Evolutionary conservation across 2,329 filamentous ascomycete genomes (phyloP).

Genomic region (Coniochaeta sp.): DNA sequence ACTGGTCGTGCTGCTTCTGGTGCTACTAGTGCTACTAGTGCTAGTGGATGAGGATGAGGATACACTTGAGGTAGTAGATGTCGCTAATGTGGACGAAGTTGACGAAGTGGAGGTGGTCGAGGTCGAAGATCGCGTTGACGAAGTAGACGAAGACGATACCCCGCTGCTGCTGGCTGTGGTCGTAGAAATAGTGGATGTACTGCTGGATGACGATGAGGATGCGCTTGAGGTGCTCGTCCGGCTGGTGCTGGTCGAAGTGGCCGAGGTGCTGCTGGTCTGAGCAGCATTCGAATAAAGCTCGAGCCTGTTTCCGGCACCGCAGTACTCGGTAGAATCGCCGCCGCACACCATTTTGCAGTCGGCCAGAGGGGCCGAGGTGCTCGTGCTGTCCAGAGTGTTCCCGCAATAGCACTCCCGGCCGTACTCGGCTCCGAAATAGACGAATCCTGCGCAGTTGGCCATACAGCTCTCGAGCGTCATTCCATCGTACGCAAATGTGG

Average conservation of each 20-base stretch:
- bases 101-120: background rate
- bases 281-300: constrained; percentile 18
- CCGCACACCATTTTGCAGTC: constrained; percentile 29
- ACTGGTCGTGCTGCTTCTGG: background rate
- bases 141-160: background rate
- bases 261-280: constrained; percentile 25
- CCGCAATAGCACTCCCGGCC: constrained; percentile 46
- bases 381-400: constrained; percentile 27
- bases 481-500: constrained; percentile 32
- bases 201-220: background rate
- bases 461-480: constrained; percentile 44
- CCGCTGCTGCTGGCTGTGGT: no score
- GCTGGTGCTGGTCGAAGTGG: constrained; percentile 13
- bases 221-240: constrained; percentile 7
- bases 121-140: background rate
- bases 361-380: constrained; percentile 19
- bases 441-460: constrained; percentile 35
- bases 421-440: constrained; percentile 44
- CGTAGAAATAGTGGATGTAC: background rate
- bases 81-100: background rate
- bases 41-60: background rate
- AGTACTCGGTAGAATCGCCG: constrained; percentile 26
- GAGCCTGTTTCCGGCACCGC: constrained; percentile 28
- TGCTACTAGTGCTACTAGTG: background rate
- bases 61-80: background rate